phyloP scores from a whole-genome alignment of 345 rosid genomes.

The Rhizophora mangle region DNA sequence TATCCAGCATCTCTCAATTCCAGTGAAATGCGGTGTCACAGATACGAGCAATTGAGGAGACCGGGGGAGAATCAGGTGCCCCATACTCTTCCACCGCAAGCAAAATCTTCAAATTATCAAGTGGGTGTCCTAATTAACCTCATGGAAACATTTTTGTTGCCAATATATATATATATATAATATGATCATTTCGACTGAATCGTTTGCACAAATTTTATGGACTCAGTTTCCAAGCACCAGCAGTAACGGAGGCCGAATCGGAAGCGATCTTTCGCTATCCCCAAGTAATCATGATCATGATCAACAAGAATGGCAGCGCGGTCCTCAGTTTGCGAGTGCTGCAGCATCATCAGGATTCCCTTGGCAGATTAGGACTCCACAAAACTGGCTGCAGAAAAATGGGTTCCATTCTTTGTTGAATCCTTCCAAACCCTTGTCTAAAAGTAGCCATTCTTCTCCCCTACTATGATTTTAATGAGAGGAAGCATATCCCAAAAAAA shows the following conservation, averaged over 20 bases:
- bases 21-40: slow-evolving; percentile 31
- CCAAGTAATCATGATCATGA: slow-evolving; percentile 30
- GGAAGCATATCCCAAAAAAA: background rate
- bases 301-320: slow-evolving; percentile 44
- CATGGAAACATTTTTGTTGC: background rate
- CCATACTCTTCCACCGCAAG: slow-evolving; percentile 35
- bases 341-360: slow-evolving; percentile 99
- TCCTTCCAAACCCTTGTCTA: slow-evolving; percentile 28
- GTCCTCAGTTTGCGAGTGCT: slow-evolving; percentile 71
- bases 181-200: background rate
- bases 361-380: slow-evolving; percentile 48
- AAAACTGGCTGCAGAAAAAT: slow-evolving; percentile 69
- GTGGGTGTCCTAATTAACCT: slow-evolving; percentile 17
- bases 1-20: slow-evolving; percentile 36
- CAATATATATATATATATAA: background rate
- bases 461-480: background rate
- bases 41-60: slow-evolving; percentile 39
- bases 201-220: slow-evolving; percentile 4
- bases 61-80: slow-evolving; percentile 29
- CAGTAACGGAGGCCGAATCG: slow-evolving; percentile 43
- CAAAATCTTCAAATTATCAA: slow-evolving; percentile 32
- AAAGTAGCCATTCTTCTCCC: slow-evolving; percentile 14
- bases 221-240: slow-evolving; percentile 56
- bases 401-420: slow-evolving; percentile 49
- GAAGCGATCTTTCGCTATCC: slow-evolving; percentile 62